Evolutionary conservation across 768 basidiomycete species (phyloP).

Genomic region (Dioszegia crocea): DNA sequence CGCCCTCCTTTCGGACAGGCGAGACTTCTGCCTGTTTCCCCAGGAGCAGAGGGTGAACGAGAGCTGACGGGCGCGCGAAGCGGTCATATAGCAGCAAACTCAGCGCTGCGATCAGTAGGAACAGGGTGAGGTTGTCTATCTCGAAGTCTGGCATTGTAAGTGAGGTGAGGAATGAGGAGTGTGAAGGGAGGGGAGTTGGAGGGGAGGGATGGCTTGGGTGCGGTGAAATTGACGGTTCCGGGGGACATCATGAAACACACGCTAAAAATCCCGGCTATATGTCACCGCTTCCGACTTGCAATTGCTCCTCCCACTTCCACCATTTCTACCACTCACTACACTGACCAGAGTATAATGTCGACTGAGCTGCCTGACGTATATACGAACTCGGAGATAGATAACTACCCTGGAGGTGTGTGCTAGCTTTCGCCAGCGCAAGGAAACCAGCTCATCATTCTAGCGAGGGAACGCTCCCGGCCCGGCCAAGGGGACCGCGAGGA

Average conservation of each 20-base stretch:
- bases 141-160: constrained; percentile 18
- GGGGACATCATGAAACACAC: neutral
- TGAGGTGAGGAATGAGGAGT: neutral
- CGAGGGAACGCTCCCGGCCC: constrained; percentile 25
- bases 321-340: neutral
- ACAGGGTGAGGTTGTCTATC: constrained; percentile 42
- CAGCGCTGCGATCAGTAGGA: constrained; percentile 25
- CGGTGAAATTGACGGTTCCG: neutral
- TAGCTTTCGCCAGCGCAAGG: neutral
- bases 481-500: constrained; percentile 31
- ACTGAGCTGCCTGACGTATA: neutral
- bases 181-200: no score
- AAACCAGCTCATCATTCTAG: constrained; percentile 12
- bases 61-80: constrained; percentile 43
- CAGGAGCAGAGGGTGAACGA: constrained; percentile 89
- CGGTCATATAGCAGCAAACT: constrained; percentile 31
- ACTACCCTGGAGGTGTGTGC: constrained; percentile 30
- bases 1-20: constrained; percentile 69
- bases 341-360: neutral
- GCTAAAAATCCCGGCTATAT: neutral
- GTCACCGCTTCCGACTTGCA: neutral
- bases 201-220: neutral
- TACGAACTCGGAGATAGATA: constrained; percentile 13
- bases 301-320: neutral
- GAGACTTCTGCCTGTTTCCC: constrained; percentile 88